These are phyloP conservation scores for Mycogone perniciosa DNA, from an alignment of 2,329 filamentous ascomycete species.

Conservation along the genomic window DNA sequence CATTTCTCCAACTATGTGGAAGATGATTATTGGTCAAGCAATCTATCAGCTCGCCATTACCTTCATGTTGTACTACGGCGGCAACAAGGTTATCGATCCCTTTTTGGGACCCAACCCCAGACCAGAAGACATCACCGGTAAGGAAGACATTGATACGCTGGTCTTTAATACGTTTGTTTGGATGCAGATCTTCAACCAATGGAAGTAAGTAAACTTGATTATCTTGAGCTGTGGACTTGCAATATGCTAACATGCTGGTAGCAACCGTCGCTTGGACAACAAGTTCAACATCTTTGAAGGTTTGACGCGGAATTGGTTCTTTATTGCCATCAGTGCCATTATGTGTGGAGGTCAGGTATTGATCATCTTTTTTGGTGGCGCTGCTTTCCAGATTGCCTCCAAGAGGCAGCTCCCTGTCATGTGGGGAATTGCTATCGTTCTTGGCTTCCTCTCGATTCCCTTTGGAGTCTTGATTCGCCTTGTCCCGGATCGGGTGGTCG, in stretches of 20 bases:
- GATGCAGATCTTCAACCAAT: slow-evolving; percentile 82
- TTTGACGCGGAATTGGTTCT: slow-evolving; percentile 77
- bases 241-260: slow-evolving; percentile 21
- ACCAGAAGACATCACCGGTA: slow-evolving; percentile 21
- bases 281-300: slow-evolving; percentile 93
- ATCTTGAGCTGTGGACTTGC: not conserved
- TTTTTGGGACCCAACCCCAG: slow-evolving; percentile 37
- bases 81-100: slow-evolving; percentile 35
- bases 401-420: slow-evolving; percentile 61
- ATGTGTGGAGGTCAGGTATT: slow-evolving; percentile 87
- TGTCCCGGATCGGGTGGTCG: slow-evolving; percentile 66
- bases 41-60: slow-evolving; percentile 55
- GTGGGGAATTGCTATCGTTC: slow-evolving; percentile 81
- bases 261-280: slow-evolving; percentile 89
- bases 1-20: slow-evolving; percentile 61
- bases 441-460: slow-evolving; percentile 79
- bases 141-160: slow-evolving; percentile 50
- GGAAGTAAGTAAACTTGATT: slow-evolving; percentile 36
- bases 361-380: slow-evolving; percentile 81
- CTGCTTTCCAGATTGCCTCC: slow-evolving; percentile 66
- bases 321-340: slow-evolving; percentile 73
- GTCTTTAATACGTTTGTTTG: slow-evolving; percentile 81
- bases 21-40: slow-evolving; percentile 58
- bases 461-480: slow-evolving; percentile 75
- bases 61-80: slow-evolving; percentile 54